Conservation (phyloP, 805 yeast genomes). For the Priceomyces melissophilus region DNA sequence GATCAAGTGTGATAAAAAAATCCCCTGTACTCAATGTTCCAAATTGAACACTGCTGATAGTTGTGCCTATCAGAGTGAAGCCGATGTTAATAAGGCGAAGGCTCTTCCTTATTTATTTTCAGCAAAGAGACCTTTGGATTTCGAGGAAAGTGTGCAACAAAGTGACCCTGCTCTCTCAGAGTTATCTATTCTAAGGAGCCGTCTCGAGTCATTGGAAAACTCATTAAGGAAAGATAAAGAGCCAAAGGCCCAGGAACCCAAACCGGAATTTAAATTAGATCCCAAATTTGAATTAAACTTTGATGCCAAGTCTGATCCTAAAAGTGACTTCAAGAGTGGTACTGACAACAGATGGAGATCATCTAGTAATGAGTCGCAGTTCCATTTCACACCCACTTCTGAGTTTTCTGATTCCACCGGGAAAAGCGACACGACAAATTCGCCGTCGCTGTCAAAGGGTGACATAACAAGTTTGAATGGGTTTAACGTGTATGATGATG, state of each 20-base stretch:
- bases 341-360: not conserved
- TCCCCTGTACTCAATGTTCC: constrained; percentile 32
- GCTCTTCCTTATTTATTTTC: not conserved
- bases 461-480: not conserved
- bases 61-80: constrained; percentile 3
- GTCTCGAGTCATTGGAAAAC: constrained; percentile 16
- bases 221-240: not conserved
- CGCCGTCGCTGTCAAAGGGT: not conserved
- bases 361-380: not conserved
- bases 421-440: too few species aligned
- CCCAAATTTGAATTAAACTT: too few species aligned
- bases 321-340: not conserved
- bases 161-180: constrained; percentile 8
- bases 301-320: not conserved
- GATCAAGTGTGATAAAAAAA: constrained; percentile 32
- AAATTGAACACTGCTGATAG: constrained; percentile 20
- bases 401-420: too few species aligned
- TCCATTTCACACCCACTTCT: too few species aligned
- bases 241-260: not conserved
- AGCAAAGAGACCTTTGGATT: not conserved
- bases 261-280: too few species aligned
- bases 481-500: not conserved
- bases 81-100: not conserved
- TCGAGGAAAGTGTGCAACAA: constrained; percentile 4
- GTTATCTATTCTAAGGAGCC: constrained; percentile 14